Evolutionary conservation across 768 basidiomycete genomes (phyloP), one percentile per base, ranked within the genome.

Genomic region (Hydnomerulius pinastri): DNA sequence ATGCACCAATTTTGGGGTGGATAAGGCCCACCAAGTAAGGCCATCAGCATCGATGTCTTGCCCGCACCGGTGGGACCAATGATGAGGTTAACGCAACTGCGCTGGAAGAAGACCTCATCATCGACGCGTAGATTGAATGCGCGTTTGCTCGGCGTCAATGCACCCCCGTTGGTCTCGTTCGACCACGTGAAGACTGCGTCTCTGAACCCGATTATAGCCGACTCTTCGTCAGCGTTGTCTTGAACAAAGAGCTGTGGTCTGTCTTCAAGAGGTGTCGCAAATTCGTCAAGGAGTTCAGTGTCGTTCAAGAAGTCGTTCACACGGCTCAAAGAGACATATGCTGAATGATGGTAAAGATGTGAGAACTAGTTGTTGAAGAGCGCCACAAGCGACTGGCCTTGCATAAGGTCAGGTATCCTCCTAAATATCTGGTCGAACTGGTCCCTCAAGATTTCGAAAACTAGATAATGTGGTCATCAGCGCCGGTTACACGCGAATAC

Each of bases 41-140:
- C 82, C 81, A 86, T 83, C 27, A 84, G 67, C 27, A 84, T 62
- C 0, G 80, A 82, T 0, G 85, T 85, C 66, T 85, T 86, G 5
- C 83, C 84, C 2, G 75, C 77, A 1, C 73, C 73, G 39, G 82
- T 83, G 8, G 80, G 78, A 0, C 83, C 83, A 29, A 84, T 68
- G 7, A 85, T 76, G 42, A 83, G 66, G 54, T 85, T 85, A 45
- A 82, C 73, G 47, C 67, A 57, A 11, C 76, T 76, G 10, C 63
- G 71, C 54, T 73, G 73, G 72, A 87, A 87, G 4, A 73, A 41
- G 1, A 86, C 56, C 38, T 83, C 77, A 20, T 71, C 81, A 0
- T 77, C 70, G 38, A 85, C 69, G 13, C 64, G 66, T 5, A 86
- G 73, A 15, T 62, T 59, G 63, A 82, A 85, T 38, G 63, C 72